Conservation (phyloP, 768 basidiomycete genomes). For the Tylopilus subfusipes region DNA sequence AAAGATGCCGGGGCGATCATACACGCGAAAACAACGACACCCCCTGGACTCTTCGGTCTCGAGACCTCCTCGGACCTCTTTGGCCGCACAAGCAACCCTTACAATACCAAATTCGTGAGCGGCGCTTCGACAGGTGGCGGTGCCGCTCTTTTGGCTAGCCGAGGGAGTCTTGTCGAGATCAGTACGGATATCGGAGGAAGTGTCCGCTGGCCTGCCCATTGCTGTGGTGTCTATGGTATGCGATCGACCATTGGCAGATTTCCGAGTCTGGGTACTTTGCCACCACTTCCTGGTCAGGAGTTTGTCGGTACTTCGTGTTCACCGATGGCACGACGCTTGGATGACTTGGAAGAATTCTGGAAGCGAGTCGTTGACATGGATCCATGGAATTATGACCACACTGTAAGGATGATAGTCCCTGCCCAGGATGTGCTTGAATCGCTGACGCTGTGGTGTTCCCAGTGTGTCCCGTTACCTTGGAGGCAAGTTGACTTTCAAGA, state of each 20-base stretch:
- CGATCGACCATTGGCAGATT: constrained; percentile 39
- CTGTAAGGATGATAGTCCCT: constrained; percentile 24
- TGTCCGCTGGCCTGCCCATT: constrained; percentile 46
- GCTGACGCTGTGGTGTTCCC: neutral
- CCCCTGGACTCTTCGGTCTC: constrained; percentile 39
- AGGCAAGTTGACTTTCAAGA: constrained; percentile 31
- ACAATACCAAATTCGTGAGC: constrained; percentile 38
- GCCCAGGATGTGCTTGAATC: neutral
- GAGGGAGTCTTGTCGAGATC: constrained; percentile 44
- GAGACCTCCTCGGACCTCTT: constrained; percentile 44
- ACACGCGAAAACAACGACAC: constrained; percentile 42
- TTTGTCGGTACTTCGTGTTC: constrained; percentile 35
- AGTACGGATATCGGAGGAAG: constrained; percentile 51
- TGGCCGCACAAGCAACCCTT: constrained; percentile 47
- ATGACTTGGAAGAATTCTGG: constrained; percentile 44
- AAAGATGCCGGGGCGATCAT: constrained; percentile 41
- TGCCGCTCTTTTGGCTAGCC: constrained; percentile 43
- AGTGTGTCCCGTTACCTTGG: constrained; percentile 46
- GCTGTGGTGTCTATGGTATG: constrained; percentile 45
- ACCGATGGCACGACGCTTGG: constrained; percentile 41
- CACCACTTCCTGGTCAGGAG: constrained; percentile 38
- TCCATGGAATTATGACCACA: constrained; percentile 44
- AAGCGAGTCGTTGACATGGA: constrained; percentile 38
- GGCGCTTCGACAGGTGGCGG: constrained; percentile 55
- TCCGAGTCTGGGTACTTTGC: constrained; percentile 30